Conservation (phyloP, 2,329 filamentous ascomycete genomes). For the Helicocarpus griseus region DNA sequence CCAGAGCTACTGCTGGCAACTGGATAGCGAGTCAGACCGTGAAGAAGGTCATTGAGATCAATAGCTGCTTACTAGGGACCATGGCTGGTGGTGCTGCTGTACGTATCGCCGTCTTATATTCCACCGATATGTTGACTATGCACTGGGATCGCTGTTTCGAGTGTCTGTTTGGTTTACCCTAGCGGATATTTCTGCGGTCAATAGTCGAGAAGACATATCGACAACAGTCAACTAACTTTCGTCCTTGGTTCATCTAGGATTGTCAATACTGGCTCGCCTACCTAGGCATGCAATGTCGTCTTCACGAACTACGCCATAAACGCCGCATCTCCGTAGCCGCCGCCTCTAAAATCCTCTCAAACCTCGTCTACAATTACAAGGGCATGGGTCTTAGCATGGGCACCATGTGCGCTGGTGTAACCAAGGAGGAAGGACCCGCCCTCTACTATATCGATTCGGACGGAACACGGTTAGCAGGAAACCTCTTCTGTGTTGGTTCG, state of each 20-base stretch:
- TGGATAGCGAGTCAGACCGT: constrained; percentile 99
- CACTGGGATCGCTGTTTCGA: neutral
- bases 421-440: constrained; percentile 80
- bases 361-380: constrained; percentile 97
- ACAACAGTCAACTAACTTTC: neutral
- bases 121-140: neutral
- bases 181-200: neutral
- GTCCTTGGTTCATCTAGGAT: constrained; percentile 45
- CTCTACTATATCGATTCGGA: constrained; percentile 99
- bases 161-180: neutral
- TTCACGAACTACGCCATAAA: constrained; percentile 98
- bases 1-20: constrained; percentile 90
- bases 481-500: constrained; percentile 96
- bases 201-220: no score
- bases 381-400: constrained; percentile 98
- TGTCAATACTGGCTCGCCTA: constrained; percentile 99
- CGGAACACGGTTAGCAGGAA: constrained; percentile 82
- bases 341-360: constrained; percentile 95
- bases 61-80: constrained; percentile 83
- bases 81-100: constrained; percentile 96
- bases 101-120: constrained; percentile 25
- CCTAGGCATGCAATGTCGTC: constrained; percentile 96
- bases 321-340: constrained; percentile 95
- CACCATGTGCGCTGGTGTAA: constrained; percentile 97
- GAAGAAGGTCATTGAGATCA: constrained; percentile 99